phyloP scores from a whole-genome alignment of 257 asterid genomes.

The Salvia splendens region DNA sequence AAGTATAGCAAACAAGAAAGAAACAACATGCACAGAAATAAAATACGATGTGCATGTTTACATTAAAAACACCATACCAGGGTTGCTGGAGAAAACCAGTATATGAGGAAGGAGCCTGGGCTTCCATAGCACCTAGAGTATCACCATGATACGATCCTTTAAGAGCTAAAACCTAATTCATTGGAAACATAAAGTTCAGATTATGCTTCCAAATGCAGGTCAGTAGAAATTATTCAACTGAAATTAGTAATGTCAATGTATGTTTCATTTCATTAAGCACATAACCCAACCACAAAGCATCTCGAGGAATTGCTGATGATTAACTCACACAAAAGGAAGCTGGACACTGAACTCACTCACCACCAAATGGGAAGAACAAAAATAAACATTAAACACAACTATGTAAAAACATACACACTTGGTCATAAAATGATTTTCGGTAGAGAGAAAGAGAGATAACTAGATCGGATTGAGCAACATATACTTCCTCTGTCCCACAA shows the following conservation, averaged over 20 bases:
- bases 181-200: conserved; percentile 21
- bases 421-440: background rate
- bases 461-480: conserved; percentile 13
- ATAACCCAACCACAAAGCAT: conserved; percentile 11
- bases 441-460: background rate
- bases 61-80: conserved; percentile 56
- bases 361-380: conserved; percentile 2
- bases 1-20: conserved; percentile 1
- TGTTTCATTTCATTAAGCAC: conserved; percentile 23
- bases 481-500: background rate
- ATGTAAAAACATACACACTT: background rate
- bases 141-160: conserved; percentile 98
- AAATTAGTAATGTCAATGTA: conserved; percentile 10
- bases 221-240: conserved; percentile 16
- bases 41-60: conserved; percentile 19
- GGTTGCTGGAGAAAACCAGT: conserved; percentile 99
- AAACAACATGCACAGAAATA: conserved; percentile 21
- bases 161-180: conserved; percentile 83
- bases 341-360: background rate
- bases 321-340: background rate
- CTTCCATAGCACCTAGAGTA: conserved; percentile 99
- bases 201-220: conserved; percentile 26
- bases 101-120: conserved; percentile 95
- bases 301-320: background rate
- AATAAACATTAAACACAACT: background rate